These are phyloP conservation scores for Cladosporium colombiae DNA, from an alignment of 2,329 filamentous ascomycete species.

Conservation along the genomic window DNA sequence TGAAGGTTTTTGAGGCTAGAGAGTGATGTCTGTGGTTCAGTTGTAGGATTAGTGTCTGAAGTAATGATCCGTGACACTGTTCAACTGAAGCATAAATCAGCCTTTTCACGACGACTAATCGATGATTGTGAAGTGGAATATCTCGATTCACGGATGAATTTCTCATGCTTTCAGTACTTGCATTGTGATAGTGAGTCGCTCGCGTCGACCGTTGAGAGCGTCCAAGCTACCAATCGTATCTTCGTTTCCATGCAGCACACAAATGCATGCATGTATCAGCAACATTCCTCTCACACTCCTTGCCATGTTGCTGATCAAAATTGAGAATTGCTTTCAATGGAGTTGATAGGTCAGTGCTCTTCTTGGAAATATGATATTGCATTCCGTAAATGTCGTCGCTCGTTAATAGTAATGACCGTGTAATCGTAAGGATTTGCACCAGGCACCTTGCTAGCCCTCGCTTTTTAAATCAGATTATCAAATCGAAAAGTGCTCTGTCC, in stretches of 20 bases:
- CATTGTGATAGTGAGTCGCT: neutral
- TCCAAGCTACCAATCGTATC: neutral
- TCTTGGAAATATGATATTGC: neutral
- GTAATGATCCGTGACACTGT: neutral
- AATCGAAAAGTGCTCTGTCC: neutral
- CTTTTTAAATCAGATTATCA: neutral
- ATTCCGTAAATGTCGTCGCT: neutral
- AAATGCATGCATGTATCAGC: neutral
- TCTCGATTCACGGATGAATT: neutral
- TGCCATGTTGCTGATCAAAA: neutral
- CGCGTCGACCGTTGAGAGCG: neutral
- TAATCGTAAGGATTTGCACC: neutral
- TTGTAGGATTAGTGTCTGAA: neutral
- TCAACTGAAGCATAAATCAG: neutral
- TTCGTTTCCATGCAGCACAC: neutral
- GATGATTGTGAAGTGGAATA: neutral
- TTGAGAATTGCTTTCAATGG: neutral
- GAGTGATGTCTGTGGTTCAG: neutral
- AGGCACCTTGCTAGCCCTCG: neutral
- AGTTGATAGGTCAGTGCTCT: neutral
- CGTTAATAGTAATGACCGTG: slow-evolving; percentile 4
- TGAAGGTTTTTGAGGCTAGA: neutral
- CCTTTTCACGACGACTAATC: neutral
- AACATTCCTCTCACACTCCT: neutral
- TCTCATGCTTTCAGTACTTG: neutral